Base-by-base conservation (phyloP, 2,329 filamentous ascomycete species). In the Trichocomaceae sp. region DNA sequence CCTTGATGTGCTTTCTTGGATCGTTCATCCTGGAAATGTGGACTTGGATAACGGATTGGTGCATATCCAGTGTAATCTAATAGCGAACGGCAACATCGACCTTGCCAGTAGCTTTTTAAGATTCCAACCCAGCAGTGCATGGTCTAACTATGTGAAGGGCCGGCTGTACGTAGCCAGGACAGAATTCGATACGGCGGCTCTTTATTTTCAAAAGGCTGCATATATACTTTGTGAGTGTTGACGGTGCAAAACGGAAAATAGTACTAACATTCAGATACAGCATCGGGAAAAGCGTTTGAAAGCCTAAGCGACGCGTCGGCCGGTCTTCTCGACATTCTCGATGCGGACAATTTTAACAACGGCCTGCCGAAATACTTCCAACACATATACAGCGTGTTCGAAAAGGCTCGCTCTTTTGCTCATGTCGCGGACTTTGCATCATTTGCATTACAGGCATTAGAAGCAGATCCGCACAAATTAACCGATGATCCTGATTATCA, bases 301-400 rank as follows among this genome's bases (percentile, higher is more conserved):
- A 72, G 75, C 57, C 64, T 77, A 31, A 69, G 73, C 46, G 69
- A 72, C 56, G 69, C 76, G 68, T 79, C 76, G 7, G 74, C 76
- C 44, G 83, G 83, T 8, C 80, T 96, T 13, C 78, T 97, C 20
- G 84, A 87, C 52, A 83, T 89, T 22, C 83, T 85, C 2, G 89
- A 96, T 61, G 86, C 85, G 12, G 76, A 78, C 52, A 75, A 68
- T 51, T 84, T 86, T 65, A 79, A 90, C 65, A 82, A 83, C 54
- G 93, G 92, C 1, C 78, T 91, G 41, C 81, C 89, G 5, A 84
- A 82, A 59, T 99, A 96, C 72, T 95, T 95, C 69, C 83, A 86
- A 42, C 93, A 99, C 68, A 82, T 97, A 50, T 81, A 91, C 12
- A 79, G 83, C 19, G 78, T 99, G 1, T 97, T 88, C 65, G 91